These are phyloP conservation scores for Cordyceps cateniannulata DNA, from an alignment of 2,329 filamentous ascomycete genomes.

Conservation along the genomic window DNA sequence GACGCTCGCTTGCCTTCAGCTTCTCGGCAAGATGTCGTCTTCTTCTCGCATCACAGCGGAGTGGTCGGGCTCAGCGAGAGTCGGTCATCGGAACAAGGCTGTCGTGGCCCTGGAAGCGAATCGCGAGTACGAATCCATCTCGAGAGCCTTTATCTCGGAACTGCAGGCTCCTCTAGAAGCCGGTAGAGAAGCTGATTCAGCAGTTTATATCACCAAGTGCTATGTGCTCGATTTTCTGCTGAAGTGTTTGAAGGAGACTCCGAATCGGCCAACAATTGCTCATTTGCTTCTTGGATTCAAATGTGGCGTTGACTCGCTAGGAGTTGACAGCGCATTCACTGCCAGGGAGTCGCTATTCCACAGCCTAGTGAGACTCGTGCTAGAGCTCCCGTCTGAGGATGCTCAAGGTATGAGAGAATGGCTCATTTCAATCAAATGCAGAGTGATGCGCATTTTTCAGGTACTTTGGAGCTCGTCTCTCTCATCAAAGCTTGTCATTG, in stretches of 20 bases:
- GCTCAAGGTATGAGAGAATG: constrained; percentile 58
- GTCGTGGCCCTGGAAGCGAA: constrained; percentile 83
- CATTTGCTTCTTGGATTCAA: constrained; percentile 86
- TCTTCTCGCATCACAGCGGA: constrained; percentile 73
- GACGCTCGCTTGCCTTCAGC: constrained; percentile 70
- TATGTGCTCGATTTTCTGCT: constrained; percentile 82
- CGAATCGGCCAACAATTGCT: constrained; percentile 76
- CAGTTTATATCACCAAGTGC: constrained; percentile 74
- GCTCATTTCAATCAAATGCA: constrained; percentile 62
- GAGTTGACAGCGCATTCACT: constrained; percentile 66
- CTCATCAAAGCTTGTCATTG: constrained; percentile 66
- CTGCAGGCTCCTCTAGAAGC: constrained; percentile 65
- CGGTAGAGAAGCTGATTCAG: constrained; percentile 61
- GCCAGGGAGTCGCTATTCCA: constrained; percentile 75
- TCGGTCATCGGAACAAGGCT: constrained; percentile 70
- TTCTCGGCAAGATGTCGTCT: constrained; percentile 80
- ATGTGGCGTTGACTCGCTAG: constrained; percentile 64
- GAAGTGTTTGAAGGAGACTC: constrained; percentile 67
- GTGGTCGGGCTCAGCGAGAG: constrained; percentile 54
- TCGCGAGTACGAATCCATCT: constrained; percentile 72
- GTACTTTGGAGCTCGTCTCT: constrained; percentile 79
- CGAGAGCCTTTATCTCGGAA: constrained; percentile 63
- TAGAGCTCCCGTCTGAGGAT: constrained; percentile 60
- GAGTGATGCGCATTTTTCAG: constrained; percentile 66
- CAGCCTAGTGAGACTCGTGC: constrained; percentile 63